These are phyloP conservation scores for Tulasnella sp. DNA, from an alignment of 768 basidiomycete genomes.

Conservation along the genomic window DNA sequence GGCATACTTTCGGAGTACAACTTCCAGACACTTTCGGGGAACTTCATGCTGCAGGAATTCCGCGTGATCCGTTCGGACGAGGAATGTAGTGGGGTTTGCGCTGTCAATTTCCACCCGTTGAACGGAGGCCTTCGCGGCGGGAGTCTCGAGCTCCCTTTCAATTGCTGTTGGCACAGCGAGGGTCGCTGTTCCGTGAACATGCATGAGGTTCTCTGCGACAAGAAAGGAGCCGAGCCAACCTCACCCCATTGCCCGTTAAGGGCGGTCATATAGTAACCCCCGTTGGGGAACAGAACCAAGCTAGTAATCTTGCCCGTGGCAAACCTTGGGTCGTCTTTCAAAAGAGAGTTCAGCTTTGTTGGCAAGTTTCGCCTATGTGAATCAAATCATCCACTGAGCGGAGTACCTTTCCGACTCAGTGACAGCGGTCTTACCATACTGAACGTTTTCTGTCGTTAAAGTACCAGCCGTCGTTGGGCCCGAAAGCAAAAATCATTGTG, in stretches of 20 bases:
- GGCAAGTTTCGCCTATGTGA: background rate
- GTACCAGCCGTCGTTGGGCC: background rate
- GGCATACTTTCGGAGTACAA: background rate
- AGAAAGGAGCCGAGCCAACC: background rate
- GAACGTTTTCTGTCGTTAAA: background rate
- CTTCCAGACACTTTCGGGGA: background rate
- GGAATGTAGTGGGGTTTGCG: background rate
- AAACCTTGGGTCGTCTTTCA: background rate
- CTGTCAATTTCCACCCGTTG: background rate
- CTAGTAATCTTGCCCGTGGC: background rate
- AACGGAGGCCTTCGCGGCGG: background rate
- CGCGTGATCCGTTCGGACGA: background rate
- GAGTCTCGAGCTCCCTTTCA: background rate
- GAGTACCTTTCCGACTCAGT: background rate
- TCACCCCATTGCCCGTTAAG: background rate
- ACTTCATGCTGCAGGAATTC: background rate
- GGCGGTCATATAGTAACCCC: background rate
- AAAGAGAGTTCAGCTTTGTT: background rate
- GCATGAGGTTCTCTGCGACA: background rate
- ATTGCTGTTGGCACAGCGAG: background rate
- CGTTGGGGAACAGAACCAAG: background rate
- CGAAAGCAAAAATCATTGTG: background rate
- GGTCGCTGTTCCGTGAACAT: background rate
- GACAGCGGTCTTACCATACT: background rate
- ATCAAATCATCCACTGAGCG: background rate